A percentile compares a stretch with the other conserved stretches of the same genome.
Evolutionary conservation across 1,139 yeast species (phyloP).

Genomic region (Yamadazyma aaseri): DNA sequence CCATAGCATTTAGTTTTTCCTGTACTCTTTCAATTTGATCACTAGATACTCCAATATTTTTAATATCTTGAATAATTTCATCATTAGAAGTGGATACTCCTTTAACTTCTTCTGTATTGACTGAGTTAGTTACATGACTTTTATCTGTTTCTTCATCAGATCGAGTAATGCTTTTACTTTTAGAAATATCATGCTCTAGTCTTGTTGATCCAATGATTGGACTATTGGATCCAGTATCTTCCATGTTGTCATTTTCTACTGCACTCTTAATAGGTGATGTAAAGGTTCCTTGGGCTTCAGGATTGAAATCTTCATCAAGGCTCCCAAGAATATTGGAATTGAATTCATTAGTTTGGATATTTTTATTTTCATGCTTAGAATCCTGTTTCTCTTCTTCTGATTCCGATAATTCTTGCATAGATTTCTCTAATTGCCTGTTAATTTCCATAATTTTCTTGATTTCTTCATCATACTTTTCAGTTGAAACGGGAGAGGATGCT

Average conservation of each 20-base stretch:
- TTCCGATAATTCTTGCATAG: slow-evolving; percentile 10
- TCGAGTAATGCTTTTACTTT: slow-evolving; percentile 1
- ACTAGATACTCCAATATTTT: not conserved
- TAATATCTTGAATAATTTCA: not conserved
- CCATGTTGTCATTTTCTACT: not conserved
- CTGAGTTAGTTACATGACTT: not conserved
- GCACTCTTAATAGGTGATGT: slow-evolving; percentile 6
- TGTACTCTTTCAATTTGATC: not conserved
- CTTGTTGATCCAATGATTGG: slow-evolving; percentile 5
- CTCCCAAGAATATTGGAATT: not conserved
- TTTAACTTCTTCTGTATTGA: not conserved
- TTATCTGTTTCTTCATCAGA: not conserved
- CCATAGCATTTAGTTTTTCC: slow-evolving; percentile 20
- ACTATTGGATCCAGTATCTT: not conserved
- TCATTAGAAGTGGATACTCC: not conserved
- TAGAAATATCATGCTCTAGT: slow-evolving; percentile 5
- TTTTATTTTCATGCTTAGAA: slow-evolving; percentile 6
- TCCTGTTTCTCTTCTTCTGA: slow-evolving; percentile 8
- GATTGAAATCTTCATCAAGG: slow-evolving; percentile 8
- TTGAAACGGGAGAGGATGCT: slow-evolving; percentile 6
- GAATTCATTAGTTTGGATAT: not conserved
- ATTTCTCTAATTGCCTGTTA: slow-evolving; percentile 14
- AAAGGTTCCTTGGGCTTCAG: slow-evolving; percentile 11
- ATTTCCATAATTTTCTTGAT: slow-evolving; percentile 14
- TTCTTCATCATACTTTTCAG: slow-evolving; percentile 8